phyloP scores from a whole-genome alignment of 129 eudicot genomes.

The Cynara cardunculus region DNA sequence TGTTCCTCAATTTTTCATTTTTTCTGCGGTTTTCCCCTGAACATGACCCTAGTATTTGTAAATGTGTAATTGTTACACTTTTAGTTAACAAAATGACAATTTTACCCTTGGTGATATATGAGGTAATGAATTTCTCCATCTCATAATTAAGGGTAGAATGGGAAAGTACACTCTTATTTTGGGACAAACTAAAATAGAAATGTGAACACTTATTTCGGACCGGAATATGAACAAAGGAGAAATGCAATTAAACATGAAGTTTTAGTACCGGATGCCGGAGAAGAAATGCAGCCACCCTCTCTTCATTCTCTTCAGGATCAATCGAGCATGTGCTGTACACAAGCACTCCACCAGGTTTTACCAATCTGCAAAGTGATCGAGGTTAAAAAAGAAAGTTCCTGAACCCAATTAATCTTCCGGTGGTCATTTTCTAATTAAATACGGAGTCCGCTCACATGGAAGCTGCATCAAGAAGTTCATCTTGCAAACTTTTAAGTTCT shows the following conservation, averaged over 20 bases:
- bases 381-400: neutral
- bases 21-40: too few species aligned
- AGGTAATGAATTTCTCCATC: neutral
- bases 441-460: conserved; percentile 49
- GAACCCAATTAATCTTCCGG: neutral
- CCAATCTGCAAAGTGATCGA: conserved; percentile 48
- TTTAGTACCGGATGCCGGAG: conserved; percentile 59
- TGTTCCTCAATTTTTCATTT: too few species aligned
- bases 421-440: neutral
- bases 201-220: neutral
- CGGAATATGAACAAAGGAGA: neutral
- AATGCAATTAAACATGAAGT: neutral
- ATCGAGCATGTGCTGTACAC: conserved; percentile 93
- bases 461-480: conserved; percentile 84
- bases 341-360: conserved; percentile 73
- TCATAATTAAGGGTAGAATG: neutral
- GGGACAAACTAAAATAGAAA: neutral
- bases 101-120: neutral
- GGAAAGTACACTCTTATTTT: neutral
- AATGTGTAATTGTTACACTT: too few species aligned
- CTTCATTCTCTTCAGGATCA: conserved; percentile 90
- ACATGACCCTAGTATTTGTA: too few species aligned
- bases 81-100: too few species aligned
- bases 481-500: conserved; percentile 74
- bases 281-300: conserved; percentile 83